phyloP scores from a whole-genome alignment of 208 protist genomes.

The Leishmania braziliensis region DNA sequence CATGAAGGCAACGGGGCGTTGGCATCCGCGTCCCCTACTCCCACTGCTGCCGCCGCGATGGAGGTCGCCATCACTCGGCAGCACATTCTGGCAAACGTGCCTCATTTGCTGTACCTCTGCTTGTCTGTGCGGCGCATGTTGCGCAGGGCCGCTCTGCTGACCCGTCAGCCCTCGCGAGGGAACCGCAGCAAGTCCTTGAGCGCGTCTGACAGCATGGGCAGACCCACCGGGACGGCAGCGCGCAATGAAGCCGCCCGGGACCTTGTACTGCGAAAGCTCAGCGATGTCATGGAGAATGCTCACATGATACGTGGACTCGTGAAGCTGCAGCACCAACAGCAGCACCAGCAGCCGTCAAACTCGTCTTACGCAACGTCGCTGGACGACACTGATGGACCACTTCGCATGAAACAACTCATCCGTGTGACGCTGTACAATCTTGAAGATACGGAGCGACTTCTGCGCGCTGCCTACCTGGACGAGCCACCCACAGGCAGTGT shows the following conservation, averaged over 20 bases:
- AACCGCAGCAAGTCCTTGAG: not conserved
- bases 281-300: constrained; percentile 41
- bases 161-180: not conserved
- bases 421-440: constrained; percentile 37
- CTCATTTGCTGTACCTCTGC: constrained; percentile 12
- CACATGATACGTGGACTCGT: constrained; percentile 31
- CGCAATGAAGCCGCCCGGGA: constrained; percentile 13
- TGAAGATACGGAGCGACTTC: constrained; percentile 48
- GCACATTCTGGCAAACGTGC: constrained; percentile 22
- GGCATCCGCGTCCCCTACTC: not conserved
- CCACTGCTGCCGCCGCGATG: not conserved
- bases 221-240: not conserved
- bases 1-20: not conserved
- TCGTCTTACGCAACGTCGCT: not conserved
- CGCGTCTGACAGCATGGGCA: constrained; percentile 1
- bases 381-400: constrained; percentile 8
- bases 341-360: too few relatives aligned
- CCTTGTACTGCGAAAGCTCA: constrained; percentile 34
- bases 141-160: constrained; percentile 4
- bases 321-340: constrained; percentile 25
- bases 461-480: constrained; percentile 42
- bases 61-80: constrained; percentile 8
- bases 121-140: constrained; percentile 15
- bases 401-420: constrained; percentile 43
- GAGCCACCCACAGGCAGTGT: not conserved